Base-by-base conservation (phyloP, 345 rosid species). In the Gossypium ekmanianum region DNA sequence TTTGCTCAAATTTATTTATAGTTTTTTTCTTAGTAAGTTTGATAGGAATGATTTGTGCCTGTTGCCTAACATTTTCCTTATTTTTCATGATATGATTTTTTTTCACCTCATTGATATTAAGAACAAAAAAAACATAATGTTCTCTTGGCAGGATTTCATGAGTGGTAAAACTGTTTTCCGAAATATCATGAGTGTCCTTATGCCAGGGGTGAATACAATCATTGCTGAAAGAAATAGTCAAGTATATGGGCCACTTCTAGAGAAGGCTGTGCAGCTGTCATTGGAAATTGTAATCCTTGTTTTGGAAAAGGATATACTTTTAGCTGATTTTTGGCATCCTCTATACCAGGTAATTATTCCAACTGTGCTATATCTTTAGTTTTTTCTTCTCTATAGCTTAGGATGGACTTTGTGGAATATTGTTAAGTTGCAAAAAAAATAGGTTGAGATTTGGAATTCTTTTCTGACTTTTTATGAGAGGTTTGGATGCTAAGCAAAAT, bases 311-410 rank as follows among this genome's bases (percentile, higher is more conserved):
- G 98, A 94, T 83, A 52, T 82, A 52, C 66, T 84, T 76, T 83
- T 94, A 79, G 89, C 97, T 65, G 98, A 94, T 84, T 88, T 85
- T 77, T 94, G 97, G 97, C 97, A 97, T 65, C 98, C 98, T 54
- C 77, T 92, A 41, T 94, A 91, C 82, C 97, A 91, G 94, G 98
- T 90, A 74, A 39, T 66, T 39, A 27, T 45, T 81, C 58, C 65
- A 39, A 20, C 55, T 69, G 51, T 61, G 73, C 39, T 69, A 63
- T 39, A 27, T 74, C 20, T 47, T 56, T 75, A 16, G 10, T 6
- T 50, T 64, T 52, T 45, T 29, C 22, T 56, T 66, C 22, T 59
- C 65, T 63, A 1, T 57, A 56, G 43, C 11, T 67, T 43, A 45
- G 45, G 22, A 59, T 54, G 56, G 45, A 63, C 54, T 61, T 54